Percentiles rank a stretch among this genome's conserved stretches.
These are phyloP conservation scores for Arthrobotrys iridis DNA, from an alignment of 2,329 filamentous ascomycete genomes.

Conservation along the genomic window DNA sequence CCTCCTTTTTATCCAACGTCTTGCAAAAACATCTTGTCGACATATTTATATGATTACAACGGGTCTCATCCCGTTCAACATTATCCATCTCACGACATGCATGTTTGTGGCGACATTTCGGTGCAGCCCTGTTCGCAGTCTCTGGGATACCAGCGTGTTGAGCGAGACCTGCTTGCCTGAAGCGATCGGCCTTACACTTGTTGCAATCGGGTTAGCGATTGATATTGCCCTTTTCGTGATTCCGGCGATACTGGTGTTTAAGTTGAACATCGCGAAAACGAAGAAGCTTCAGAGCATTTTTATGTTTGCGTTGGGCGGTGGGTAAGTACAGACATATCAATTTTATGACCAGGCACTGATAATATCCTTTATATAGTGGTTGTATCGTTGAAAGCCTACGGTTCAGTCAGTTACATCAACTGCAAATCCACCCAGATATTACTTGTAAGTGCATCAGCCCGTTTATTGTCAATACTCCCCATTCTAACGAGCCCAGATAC, in stretches of 20 bases:
- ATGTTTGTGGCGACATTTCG: background rate
- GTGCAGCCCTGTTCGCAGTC: background rate
- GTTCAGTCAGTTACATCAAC: background rate
- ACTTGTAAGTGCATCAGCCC: background rate
- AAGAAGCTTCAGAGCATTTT: slow-evolving; percentile 18
- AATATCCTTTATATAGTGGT: background rate
- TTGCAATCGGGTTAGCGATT: background rate
- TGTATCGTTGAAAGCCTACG: slow-evolving; percentile 6
- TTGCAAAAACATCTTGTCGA: background rate
- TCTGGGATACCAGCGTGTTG: background rate
- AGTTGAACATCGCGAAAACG: background rate
- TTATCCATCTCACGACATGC: background rate
- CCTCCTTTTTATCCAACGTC: background rate
- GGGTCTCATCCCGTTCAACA: background rate
- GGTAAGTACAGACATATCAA: background rate
- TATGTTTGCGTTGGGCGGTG: slow-evolving; percentile 10
- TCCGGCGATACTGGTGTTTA: background rate
- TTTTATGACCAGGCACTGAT: background rate
- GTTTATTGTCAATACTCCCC: background rate
- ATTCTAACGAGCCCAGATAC: background rate
- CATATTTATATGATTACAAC: background rate
- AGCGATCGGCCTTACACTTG: background rate
- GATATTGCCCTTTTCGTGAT: background rate
- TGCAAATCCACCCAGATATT: background rate
- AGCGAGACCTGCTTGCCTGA: background rate